These are phyloP conservation scores for Macaranga tanarius DNA, from an alignment of 441 rosid genomes.

Conservation along the genomic window DNA sequence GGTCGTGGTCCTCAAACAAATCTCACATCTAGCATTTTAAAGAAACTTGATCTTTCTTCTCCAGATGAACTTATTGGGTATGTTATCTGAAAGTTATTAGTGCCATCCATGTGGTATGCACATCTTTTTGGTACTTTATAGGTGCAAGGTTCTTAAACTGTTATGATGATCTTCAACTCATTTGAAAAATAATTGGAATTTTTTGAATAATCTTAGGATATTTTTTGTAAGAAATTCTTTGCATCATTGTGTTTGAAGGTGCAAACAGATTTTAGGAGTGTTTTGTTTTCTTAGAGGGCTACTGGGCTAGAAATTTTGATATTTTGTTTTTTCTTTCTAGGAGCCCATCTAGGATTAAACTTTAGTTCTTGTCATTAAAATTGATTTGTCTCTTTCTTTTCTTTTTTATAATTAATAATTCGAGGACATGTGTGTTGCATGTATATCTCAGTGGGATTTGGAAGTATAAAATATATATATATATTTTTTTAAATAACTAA, in stretches of 20 bases:
- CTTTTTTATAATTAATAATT: no score
- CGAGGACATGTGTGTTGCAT: no score
- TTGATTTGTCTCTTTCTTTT: neutral
- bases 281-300: neutral
- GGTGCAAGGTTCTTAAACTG: neutral
- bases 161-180: neutral
- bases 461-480: no score
- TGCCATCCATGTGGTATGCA: neutral
- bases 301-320: no score
- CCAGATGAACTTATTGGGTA: slow-evolving; percentile 95
- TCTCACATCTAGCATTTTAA: slow-evolving; percentile 64
- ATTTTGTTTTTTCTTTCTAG: neutral
- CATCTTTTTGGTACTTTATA: neutral
- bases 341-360: neutral
- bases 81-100: slow-evolving; percentile 9
- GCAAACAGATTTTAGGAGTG: neutral
- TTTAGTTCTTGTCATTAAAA: neutral
- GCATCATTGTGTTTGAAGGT: neutral
- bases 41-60: slow-evolving; percentile 67
- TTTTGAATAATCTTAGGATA: neutral
- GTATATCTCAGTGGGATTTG: no score
- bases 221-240: neutral
- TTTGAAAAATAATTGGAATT: slow-evolving; percentile 2
- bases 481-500: no score
- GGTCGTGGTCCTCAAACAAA: slow-evolving; percentile 85